Conservation (phyloP, 768 basidiomycete species). For the Termitomyces sp. region DNA sequence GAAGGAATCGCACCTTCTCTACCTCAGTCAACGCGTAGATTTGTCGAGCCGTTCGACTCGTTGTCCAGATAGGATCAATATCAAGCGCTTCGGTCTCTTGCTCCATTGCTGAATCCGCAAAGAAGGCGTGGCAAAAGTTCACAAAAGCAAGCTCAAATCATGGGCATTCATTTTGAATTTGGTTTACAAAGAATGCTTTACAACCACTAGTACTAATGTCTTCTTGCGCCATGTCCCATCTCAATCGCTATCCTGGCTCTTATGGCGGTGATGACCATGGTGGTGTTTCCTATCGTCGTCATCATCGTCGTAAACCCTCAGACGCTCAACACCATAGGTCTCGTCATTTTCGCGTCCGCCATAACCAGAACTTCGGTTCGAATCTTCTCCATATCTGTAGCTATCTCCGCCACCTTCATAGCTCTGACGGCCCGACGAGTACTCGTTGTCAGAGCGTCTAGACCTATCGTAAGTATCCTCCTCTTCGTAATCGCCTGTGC, state of each 20-base stretch:
- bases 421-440: conserved; percentile 11
- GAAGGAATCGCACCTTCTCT: conserved; percentile 51
- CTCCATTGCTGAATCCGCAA: conserved; percentile 19
- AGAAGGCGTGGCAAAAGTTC: conserved; percentile 6
- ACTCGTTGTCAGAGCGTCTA: conserved; percentile 6
- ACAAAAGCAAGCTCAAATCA: neutral
- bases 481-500: conserved; percentile 1
- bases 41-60: conserved; percentile 75
- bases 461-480: conserved; percentile 2
- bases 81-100: conserved; percentile 33
- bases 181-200: neutral
- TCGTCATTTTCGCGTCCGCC: conserved; percentile 25
- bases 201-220: neutral
- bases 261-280: conserved; percentile 10
- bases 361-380: conserved; percentile 8
- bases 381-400: conserved; percentile 12
- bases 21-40: conserved; percentile 78
- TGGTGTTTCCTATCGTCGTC: conserved; percentile 18
- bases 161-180: neutral
- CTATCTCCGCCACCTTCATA: conserved; percentile 13
- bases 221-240: neutral
- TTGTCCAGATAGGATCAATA: conserved; percentile 76
- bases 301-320: conserved; percentile 34
- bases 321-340: conserved; percentile 48
- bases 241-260: conserved; percentile 12